Base-by-base conservation (phyloP, 768 basidiomycete genomes). In the Tylopilus cervinicoccineus region DNA sequence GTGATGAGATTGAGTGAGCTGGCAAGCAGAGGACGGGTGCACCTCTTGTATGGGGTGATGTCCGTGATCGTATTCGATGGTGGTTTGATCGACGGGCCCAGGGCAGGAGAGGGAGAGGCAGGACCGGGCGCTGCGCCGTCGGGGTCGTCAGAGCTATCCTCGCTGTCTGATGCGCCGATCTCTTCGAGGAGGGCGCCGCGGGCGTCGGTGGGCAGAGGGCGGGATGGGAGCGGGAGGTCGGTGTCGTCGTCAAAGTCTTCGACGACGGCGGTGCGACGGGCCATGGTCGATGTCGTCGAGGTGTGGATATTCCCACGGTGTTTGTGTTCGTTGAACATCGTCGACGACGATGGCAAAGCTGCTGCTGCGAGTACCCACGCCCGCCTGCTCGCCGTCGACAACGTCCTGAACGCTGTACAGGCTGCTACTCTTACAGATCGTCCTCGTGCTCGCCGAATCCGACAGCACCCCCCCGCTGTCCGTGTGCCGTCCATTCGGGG, bases 171-270 rank as follows among this genome's bases (percentile, higher is more conserved):
- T 47, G 69, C 66, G 27, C 53, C 58, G 56, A 93, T 78, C 70
- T 91, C 84, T 64, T 91, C 78, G 45, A 96, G 72, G 17, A 96
- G 76, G 2, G 93, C 83, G 2, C 93, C 92, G 33, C 73, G 79
- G 2, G 76, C 50, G 48, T 86, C 85, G 6, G 80, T 77, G 56
- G 83, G 79, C 0, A 94, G 70, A 0, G 83, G 72, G 13, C 73
- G 75, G 27, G 72, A 72, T 4, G 92, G 92, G 19, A 94, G 74
- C 0, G 91, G 88, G 14, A 94, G 79, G 63, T 95, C 93, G 12
- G 89, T 91, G 61, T 95, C 93, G 72, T 96, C 93, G 79, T 95
- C 91, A 61, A 94, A 95, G 61, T 90, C 90, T 51, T 80, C 81
- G 51, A 81, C 76, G 53, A 83, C 74, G 53, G 80, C 82, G 61